Base-by-base conservation (phyloP, 2,329 filamentous ascomycete species). In the Emergomyces pasteurianus region DNA sequence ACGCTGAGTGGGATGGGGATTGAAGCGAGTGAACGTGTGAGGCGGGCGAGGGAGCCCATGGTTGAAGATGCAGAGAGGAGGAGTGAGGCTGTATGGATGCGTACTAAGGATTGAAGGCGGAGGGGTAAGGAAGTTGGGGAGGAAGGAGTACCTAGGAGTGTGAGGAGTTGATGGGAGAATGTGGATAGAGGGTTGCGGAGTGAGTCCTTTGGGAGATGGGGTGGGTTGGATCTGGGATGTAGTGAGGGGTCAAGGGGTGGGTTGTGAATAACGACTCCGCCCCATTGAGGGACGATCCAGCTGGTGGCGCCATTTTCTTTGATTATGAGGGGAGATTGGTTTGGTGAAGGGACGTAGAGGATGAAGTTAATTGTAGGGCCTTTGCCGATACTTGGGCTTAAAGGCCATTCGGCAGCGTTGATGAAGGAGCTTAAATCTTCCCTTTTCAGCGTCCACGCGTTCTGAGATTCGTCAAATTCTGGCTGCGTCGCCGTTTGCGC, bases 241-340 rank as follows among this genome's bases (percentile, higher is more conserved):
- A 72, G 54, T n/a, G 36, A 47, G 43, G 16, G 26, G 26, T 53
- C 31, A 61, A 71, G 66, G 8, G 69, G 65, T 38, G 79, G 77
- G 66, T 87, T 87, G 58, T 95, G 78, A 43, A 90, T 86, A 59
- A 83, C 80, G 2, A 89, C 84, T 9, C 86, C 86, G 43, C 94
- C 94, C 94, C 94, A 99, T 77, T 99, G 94, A 0, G 94, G 94
- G 52, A 99, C 88, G 65, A 96, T 81, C 92, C 92, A 97, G 63
- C 90, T 91, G 10, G 86, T 90, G 8, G 79, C 82, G 40, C 77
- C 76, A 64, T 78, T 83, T 57, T 83, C 83, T 61, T 82, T 80
- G 53, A 88, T 79, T 8, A 83, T 66, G 40, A 88, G 75, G 14
- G 85, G 86, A 2, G 80, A 81, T 63, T 85, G 80, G 7, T 75